phyloP scores from a whole-genome alignment of 2,329 filamentous ascomycete species.

The Lachnellula arida region DNA sequence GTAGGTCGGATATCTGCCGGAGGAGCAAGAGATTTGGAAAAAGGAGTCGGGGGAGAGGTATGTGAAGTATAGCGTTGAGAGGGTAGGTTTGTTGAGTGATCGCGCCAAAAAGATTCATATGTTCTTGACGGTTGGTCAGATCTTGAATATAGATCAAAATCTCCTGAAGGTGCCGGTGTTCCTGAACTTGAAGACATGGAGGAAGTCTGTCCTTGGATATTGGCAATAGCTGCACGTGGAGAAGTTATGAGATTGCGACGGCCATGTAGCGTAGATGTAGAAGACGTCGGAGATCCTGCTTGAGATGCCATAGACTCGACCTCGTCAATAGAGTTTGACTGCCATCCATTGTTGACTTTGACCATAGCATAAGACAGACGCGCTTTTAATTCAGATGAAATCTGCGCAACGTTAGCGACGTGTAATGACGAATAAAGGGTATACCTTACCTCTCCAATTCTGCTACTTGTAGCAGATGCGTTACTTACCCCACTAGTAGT shows the following conservation, averaged over 20 bases:
- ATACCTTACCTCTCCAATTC: constrained; percentile 67
- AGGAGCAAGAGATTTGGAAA: constrained; percentile 30
- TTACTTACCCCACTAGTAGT: constrained; percentile 65
- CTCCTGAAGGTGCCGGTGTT: constrained; percentile 18
- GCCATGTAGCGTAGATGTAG: constrained; percentile 50
- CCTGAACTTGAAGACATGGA: constrained; percentile 8
- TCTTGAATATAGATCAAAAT: constrained; percentile 34
- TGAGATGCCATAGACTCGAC: constrained; percentile 71
- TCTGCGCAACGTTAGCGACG: constrained; percentile 23
- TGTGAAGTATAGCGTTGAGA: constrained; percentile 36
- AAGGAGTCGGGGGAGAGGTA: constrained; percentile 47
- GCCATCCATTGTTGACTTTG: constrained; percentile 88
- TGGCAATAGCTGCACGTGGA: constrained; percentile 42
- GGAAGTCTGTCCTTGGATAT: constrained; percentile 27
- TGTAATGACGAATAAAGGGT: not conserved
- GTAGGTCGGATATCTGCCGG: constrained; percentile 35
- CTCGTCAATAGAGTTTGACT: constrained; percentile 71
- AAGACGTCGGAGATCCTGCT: constrained; percentile 57
- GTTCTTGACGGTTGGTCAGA: constrained; percentile 30
- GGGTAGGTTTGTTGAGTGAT: constrained; percentile 35
- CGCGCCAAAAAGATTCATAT: constrained; percentile 44
- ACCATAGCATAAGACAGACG: constrained; percentile 90
- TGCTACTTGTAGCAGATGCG: constrained; percentile 55
- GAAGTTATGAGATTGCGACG: constrained; percentile 51
- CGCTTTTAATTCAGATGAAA: constrained; percentile 64